Conservation (phyloP, 2,329 filamentous ascomycete species). For the Hypocreales sp. region DNA sequence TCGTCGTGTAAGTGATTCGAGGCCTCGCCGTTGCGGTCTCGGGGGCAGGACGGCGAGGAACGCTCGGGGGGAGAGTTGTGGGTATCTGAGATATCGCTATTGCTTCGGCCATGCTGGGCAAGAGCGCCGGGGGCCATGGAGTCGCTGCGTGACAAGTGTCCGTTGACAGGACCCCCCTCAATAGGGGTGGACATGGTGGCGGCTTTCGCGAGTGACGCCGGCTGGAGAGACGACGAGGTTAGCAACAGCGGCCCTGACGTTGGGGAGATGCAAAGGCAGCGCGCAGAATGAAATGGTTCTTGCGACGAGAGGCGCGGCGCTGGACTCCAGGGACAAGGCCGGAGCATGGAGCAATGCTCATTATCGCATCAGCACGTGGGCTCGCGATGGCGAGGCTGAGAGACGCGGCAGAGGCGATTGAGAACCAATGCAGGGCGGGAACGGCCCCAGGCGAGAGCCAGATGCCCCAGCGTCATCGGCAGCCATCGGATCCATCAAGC, state of each 20-base stretch:
- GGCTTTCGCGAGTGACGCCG: slow-evolving; percentile 44
- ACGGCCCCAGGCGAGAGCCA: slow-evolving; percentile 7
- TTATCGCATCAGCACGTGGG: slow-evolving; percentile 27
- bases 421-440: slow-evolving; percentile 10
- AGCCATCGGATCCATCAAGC: slow-evolving; percentile 20
- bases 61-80: slow-evolving; percentile 39
- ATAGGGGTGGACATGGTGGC: slow-evolving; percentile 49
- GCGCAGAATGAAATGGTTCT: slow-evolving; percentile 6
- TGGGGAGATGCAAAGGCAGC: slow-evolving; percentile 7
- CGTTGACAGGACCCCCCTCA: slow-evolving; percentile 49
- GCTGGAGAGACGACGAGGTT: slow-evolving; percentile 19
- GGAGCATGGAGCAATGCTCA: slow-evolving; percentile 17
- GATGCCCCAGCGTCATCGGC: slow-evolving; percentile 16
- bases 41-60: slow-evolving; percentile 26
- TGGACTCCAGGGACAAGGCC: slow-evolving; percentile 5
- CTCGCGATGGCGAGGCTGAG: slow-evolving; percentile 33
- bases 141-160: slow-evolving; percentile 42
- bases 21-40: slow-evolving; percentile 22
- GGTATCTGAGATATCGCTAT: slow-evolving; percentile 64
- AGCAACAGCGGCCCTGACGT: slow-evolving; percentile 11
- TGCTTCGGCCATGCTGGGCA: slow-evolving; percentile 22
- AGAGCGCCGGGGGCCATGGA: slow-evolving; percentile 23
- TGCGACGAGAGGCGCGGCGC: slow-evolving; percentile 14
- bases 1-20: slow-evolving; percentile 24
- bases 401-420: slow-evolving; percentile 29